Evolutionary conservation across 257 asterid species (phyloP).

Genomic region (Salvia splendens): DNA sequence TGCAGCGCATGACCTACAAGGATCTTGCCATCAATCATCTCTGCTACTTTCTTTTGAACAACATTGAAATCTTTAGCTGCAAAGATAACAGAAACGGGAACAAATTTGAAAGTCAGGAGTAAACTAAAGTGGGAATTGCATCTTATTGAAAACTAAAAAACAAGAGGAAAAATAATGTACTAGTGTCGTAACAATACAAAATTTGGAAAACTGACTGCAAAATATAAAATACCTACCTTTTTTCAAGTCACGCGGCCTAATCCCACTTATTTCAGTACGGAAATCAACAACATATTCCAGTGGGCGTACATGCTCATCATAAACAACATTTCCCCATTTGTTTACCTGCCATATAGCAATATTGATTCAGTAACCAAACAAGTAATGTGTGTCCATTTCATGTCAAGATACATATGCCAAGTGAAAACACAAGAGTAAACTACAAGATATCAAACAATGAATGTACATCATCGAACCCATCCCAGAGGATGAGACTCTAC

Average conservation of each 20-base stretch:
- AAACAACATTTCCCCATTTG: slow-evolving; percentile 82
- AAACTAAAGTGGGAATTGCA: neutral
- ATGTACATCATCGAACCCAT: slow-evolving; percentile 3
- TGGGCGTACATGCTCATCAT: slow-evolving; percentile 90
- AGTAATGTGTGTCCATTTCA: slow-evolving; percentile 8
- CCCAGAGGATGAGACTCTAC: neutral
- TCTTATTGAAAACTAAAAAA: neutral
- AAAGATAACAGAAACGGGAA: slow-evolving; percentile 32
- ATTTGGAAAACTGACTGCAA: neutral
- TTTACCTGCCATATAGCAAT: slow-evolving; percentile 65
- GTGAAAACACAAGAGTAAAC: slow-evolving; percentile 19
- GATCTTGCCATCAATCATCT: slow-evolving; percentile 65
- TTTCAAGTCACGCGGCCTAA: slow-evolving; percentile 78
- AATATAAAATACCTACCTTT: slow-evolving; percentile 56
- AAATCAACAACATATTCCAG: slow-evolving; percentile 80
- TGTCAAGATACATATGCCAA: slow-evolving; percentile 9
- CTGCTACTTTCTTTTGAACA: slow-evolving; percentile 85
- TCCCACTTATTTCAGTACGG: slow-evolving; percentile 93
- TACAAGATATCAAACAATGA: slow-evolving; percentile 15
- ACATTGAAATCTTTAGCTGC: slow-evolving; percentile 78
- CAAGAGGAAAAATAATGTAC: neutral
- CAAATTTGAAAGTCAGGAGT: slow-evolving; percentile 6
- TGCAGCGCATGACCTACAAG: slow-evolving; percentile 97
- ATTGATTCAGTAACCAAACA: slow-evolving; percentile 26
- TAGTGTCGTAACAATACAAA: neutral